Base-by-base conservation (phyloP, 73 alveolate species). In the Blepharisma japonicum region DNA sequence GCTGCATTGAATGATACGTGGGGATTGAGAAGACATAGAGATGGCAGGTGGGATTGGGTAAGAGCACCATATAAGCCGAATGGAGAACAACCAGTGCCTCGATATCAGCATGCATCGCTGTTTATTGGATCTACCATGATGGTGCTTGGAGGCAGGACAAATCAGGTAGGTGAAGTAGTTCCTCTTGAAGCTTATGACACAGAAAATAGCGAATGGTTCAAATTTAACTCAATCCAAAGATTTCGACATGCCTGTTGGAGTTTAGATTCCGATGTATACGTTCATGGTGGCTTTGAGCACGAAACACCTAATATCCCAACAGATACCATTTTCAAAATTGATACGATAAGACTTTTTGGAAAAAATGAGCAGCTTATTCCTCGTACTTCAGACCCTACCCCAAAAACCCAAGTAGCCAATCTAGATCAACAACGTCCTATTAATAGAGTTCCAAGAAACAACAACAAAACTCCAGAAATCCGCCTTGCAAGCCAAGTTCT, bases 31-130 rank as follows among this genome's bases (percentile, higher is more conserved):
- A 89, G 97, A 68, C 99, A 93, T 78, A 81, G 98, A 86, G 97
- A 95, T 89, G 98, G 98, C 1, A 82, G 96, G 80, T 95, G 99
- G 99, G 99, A 95, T 82, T 95, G 99, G 99, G 97, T 87, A 39
- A 83, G 84, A 23, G 98, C 98, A 4, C 99, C 98, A 6, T 94
- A 90, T 87, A 61, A 61, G 77, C 89, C 87, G 74, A 88, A 87
- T 45, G 92, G 86, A 21, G 86, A 87, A 27, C 95, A 90, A 48
- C 71, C 82, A 56, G 97, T 98, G 7, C 86, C 90, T 7, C 91
- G 93, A 7, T 95, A 93, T 66, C 83, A 95, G 81, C 99, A 95
- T 81, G 80, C 97, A 50, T 80, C 95, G 20, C 79, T 84, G n/a
- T 95, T 95, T 83, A 81, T 90, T 55, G 95, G 92, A 45, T 88